Conservation (phyloP, 768 basidiomycete genomes). For the Leccinum uliginosum region DNA sequence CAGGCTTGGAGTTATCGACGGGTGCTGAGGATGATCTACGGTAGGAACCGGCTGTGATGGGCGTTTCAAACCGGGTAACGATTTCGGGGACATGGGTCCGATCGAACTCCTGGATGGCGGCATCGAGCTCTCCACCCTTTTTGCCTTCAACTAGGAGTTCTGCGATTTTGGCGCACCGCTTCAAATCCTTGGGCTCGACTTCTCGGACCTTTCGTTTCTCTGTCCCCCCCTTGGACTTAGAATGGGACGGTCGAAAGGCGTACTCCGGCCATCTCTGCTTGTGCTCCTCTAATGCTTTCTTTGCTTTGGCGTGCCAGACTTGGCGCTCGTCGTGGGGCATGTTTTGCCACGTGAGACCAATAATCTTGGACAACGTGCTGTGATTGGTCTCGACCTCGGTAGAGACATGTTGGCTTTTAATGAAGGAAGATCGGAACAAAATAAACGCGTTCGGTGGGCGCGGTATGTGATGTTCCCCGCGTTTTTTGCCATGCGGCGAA, state of each 20-base stretch:
- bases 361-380: slow-evolving; percentile 80
- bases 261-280: slow-evolving; percentile 69
- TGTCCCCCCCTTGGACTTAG: slow-evolving; percentile 25
- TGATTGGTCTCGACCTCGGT: slow-evolving; percentile 78
- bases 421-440: slow-evolving; percentile 79
- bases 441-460: slow-evolving; percentile 87
- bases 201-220: slow-evolving; percentile 34
- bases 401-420: slow-evolving; percentile 73
- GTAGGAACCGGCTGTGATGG: slow-evolving; percentile 68
- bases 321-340: slow-evolving; percentile 72
- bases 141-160: slow-evolving; percentile 63
- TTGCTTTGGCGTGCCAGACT: slow-evolving; percentile 75
- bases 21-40: slow-evolving; percentile 65
- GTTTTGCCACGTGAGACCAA: slow-evolving; percentile 78
- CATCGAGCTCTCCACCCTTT: slow-evolving; percentile 56
- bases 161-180: slow-evolving; percentile 64
- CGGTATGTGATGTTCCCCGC: slow-evolving; percentile 71
- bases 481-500: slow-evolving; percentile 61
- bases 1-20: slow-evolving; percentile 37
- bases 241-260: slow-evolving; percentile 63
- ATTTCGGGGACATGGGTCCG: slow-evolving; percentile 51
- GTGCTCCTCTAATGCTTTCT: slow-evolving; percentile 68
- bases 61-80: slow-evolving; percentile 68
- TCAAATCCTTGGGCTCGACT: slow-evolving; percentile 49
- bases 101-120: slow-evolving; percentile 59